phyloP scores from a whole-genome alignment of 1,139 yeast species.

The Hansenula sp. region DNA sequence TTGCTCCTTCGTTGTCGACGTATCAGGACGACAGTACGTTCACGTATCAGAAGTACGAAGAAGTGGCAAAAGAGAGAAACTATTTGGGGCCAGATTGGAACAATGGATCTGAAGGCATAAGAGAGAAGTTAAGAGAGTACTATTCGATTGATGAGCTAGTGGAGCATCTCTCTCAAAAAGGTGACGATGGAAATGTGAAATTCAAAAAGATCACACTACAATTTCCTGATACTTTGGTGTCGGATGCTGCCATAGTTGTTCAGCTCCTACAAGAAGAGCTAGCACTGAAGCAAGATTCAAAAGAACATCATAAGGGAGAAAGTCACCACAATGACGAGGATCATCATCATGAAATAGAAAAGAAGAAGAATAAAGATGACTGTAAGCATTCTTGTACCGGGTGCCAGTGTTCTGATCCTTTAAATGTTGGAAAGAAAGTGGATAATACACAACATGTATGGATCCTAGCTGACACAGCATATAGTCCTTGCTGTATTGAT shows the following conservation, averaged over 20 bases:
- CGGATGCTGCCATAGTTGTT: constrained; percentile 73
- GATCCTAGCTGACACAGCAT: constrained; percentile 92
- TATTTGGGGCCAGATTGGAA: constrained; percentile 28
- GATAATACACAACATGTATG: constrained; percentile 38
- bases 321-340: background rate
- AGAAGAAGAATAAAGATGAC: constrained; percentile 12
- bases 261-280: constrained; percentile 37
- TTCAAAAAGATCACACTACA: constrained; percentile 69
- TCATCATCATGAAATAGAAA: constrained; percentile 1
- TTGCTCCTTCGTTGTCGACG: constrained; percentile 60
- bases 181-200: constrained; percentile 21
- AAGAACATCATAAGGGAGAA: background rate
- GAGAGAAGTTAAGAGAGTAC: constrained; percentile 36
- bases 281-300: constrained; percentile 3
- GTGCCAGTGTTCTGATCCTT: constrained; percentile 23
- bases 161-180: constrained; percentile 30
- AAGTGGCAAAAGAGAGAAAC: constrained; percentile 28
- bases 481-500: constrained; percentile 93
- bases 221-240: constrained; percentile 78
- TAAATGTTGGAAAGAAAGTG: constrained; percentile 13
- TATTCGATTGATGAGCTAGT: constrained; percentile 48
- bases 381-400: constrained; percentile 19
- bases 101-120: constrained; percentile 24
- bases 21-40: constrained; percentile 52
- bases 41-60: constrained; percentile 34